Percentiles rank a stretch among this genome's conserved stretches.
phyloP scores from a whole-genome alignment of 192 early-diverging fungal species.

The Coemansia sp. region DNA sequence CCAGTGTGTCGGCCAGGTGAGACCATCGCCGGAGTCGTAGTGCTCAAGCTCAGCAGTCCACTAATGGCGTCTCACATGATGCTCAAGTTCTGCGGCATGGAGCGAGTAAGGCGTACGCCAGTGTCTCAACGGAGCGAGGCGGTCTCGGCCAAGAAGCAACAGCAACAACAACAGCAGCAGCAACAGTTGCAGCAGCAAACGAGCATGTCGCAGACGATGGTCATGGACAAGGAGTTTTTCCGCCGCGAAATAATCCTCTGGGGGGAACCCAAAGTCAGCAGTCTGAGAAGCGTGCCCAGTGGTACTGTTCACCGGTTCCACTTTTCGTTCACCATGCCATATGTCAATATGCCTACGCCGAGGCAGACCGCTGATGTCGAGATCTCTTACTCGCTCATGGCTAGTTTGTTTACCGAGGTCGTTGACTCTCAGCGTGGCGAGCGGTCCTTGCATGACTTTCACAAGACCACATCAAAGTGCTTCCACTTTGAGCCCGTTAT shows the following conservation, averaged over 20 bases:
- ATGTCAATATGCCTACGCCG: slow-evolving; percentile 58
- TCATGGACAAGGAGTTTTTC: slow-evolving; percentile 60
- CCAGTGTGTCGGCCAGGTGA: slow-evolving; percentile 52
- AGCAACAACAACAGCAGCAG: slow-evolving; percentile 17
- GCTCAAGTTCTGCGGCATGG: slow-evolving; percentile 51
- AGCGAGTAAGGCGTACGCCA: slow-evolving; percentile 51
- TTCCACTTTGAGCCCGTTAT: slow-evolving; percentile 55
- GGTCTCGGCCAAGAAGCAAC: neutral
- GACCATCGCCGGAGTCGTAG: slow-evolving; percentile 53
- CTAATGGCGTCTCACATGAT: slow-evolving; percentile 46
- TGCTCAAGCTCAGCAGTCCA: slow-evolving; percentile 52
- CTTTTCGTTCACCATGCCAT: slow-evolving; percentile 58
- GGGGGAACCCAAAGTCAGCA: slow-evolving; percentile 42
- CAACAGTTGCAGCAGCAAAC: slow-evolving; percentile 45
- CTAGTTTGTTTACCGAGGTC: slow-evolving; percentile 41
- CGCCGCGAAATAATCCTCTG: slow-evolving; percentile 52
- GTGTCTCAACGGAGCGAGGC: slow-evolving; percentile 17
- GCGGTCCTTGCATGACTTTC: slow-evolving; percentile 38
- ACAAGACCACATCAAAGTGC: slow-evolving; percentile 42
- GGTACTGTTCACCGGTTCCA: slow-evolving; percentile 52
- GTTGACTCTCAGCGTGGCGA: slow-evolving; percentile 37
- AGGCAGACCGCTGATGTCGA: slow-evolving; percentile 55
- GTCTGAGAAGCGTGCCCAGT: slow-evolving; percentile 30
- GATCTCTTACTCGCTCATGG: slow-evolving; percentile 53
- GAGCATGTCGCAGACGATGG: slow-evolving; percentile 47